Percentiles rank a stretch among this genome's conserved stretches.
phyloP scores from a whole-genome alignment of 257 asterid species.

The Solanum tacnaense region DNA sequence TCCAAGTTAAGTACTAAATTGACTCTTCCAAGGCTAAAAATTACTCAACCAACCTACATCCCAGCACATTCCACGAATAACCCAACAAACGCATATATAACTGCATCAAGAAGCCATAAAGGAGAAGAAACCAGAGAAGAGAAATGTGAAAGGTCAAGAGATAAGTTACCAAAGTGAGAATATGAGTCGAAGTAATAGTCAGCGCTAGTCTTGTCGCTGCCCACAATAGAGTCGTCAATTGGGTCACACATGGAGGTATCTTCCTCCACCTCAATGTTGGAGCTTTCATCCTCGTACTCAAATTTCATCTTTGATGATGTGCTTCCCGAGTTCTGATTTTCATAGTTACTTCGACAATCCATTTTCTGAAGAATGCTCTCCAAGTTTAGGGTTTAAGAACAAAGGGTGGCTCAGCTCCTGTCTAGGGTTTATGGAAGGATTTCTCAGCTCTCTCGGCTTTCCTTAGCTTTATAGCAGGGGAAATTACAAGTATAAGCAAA shows the following conservation, averaged over 20 bases:
- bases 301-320: background rate
- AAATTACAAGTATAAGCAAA: background rate
- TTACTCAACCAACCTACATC: background rate
- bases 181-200: constrained; percentile 94
- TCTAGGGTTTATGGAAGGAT: background rate
- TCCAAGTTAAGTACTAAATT: background rate
- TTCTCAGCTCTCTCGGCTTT: background rate
- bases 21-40: background rate
- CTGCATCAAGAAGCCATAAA: background rate
- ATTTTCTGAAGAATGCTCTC: background rate
- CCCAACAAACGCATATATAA: background rate
- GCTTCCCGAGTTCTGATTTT: background rate
- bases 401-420: background rate
- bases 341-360: background rate
- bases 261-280: constrained; percentile 48
- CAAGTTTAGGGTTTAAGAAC: background rate
- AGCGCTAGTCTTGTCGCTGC: constrained; percentile 74
- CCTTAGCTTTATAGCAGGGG: background rate
- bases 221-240: background rate
- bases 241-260: constrained; percentile 58
- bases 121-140: background rate
- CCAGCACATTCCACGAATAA: background rate
- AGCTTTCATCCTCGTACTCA: constrained; percentile 15
- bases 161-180: constrained; percentile 72
- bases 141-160: background rate